Evolutionary conservation across 2,329 filamentous ascomycete genomes (phyloP), one percentile per base, ranked within the genome.

Genomic region (Trichoderma citrinoviride): DNA sequence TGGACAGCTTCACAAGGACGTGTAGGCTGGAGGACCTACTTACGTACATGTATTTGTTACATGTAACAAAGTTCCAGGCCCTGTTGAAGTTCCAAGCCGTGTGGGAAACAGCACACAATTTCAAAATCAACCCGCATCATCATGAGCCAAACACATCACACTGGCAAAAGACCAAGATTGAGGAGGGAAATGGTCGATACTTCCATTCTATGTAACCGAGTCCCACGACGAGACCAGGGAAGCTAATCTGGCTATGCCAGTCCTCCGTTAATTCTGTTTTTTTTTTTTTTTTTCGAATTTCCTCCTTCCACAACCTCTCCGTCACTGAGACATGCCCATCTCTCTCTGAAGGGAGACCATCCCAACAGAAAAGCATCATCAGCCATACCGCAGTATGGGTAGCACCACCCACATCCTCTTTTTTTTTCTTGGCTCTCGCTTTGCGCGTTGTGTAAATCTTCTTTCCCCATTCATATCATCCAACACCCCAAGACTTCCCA

Each of bases 401-500:
- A 21, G 25, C 23, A 19, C 50, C 52, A 25, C 46, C 41, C 33
- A 27, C 33, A 21, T 50, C 23, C 40, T 49, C 57, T 50, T 40
- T 47, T 62, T 54, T 52, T 49, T 33, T n/a, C n/a, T n/a, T n/a
- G n/a, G 10, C 14, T 37, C 2, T 17, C 47, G 52, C 61, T 64
- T 64, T 62, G 50, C 41, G 29, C 50, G 33, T 56, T 19, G 33
- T 37, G 33, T 49, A 10, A 41, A 19, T 6, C 21, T 25, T 43
- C 29, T 44, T 56, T 29, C 21, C 69, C 70, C 65, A 69, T 69
- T 15, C n/a, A 60, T 25, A 55, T 29, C 27, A 46, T 44, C 43
- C 41, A 41, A 53, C 46, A 25, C 7, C 58, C n/a, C 47, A 29
- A 25, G 29, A 40, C 14, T 54, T 50, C 49, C 19, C 58, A 19